Percentiles rank a stretch among this genome's conserved stretches.
Conservation (phyloP, 2,329 filamentous ascomycete genomes). For the Passalora sequoiae region DNA sequence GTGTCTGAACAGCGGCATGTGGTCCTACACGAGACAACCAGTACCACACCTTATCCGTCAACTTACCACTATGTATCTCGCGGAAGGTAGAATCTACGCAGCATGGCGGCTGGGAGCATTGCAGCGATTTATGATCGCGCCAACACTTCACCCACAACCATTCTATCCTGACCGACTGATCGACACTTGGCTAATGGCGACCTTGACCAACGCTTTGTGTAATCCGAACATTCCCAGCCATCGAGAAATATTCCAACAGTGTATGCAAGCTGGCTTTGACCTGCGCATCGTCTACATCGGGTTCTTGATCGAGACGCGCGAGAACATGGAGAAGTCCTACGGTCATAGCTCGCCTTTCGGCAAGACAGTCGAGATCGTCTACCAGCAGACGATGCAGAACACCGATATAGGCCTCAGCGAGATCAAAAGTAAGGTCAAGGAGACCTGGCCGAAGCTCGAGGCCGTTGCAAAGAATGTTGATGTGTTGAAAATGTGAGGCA, state of each 20-base stretch:
- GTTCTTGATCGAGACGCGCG: conserved; percentile 39
- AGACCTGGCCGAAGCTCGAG: conserved; percentile 50
- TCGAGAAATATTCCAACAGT: conserved; percentile 25
- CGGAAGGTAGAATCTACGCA: conserved; percentile 38
- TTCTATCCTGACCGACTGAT: conserved; percentile 53
- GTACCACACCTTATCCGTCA: conserved; percentile 51
- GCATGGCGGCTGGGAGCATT: conserved; percentile 51
- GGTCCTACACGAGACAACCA: conserved; percentile 51
- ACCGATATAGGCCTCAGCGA: conserved; percentile 13
- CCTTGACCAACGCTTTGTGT: conserved; percentile 21
- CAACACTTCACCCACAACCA: conserved; percentile 45
- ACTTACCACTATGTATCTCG: conserved; percentile 47
- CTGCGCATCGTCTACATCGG: conserved; percentile 41
- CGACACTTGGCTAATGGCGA: conserved; percentile 36
- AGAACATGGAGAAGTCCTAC: conserved; percentile 40
- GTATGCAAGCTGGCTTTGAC: conserved; percentile 35
- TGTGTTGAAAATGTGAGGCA: conserved; percentile 35
- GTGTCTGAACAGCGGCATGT: conserved; percentile 36
- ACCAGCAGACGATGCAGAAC: conserved; percentile 21
- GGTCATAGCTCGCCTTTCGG: conserved; percentile 35
- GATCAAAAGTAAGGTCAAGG: conserved; percentile 29
- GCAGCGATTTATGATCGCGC: conserved; percentile 49
- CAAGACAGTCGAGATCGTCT: conserved; percentile 22
- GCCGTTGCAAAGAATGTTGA: conserved; percentile 26
- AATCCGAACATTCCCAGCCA: conserved; percentile 18